These are phyloP conservation scores for Penicillium cosmopolitanum DNA, from an alignment of 495 filamentous ascomycete genomes.

Conservation along the genomic window DNA sequence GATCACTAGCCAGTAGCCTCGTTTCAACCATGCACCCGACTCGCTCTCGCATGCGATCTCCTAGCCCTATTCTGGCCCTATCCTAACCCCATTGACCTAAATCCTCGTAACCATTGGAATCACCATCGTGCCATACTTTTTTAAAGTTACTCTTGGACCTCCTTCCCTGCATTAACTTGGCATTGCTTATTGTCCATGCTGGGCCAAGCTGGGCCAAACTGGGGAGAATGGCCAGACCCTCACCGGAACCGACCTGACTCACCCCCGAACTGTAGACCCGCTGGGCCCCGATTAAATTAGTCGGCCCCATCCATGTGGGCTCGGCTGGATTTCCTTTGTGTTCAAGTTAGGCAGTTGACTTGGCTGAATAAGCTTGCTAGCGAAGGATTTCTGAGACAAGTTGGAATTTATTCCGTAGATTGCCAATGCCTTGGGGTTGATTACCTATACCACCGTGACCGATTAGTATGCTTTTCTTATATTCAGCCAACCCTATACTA, in stretches of 20 bases:
- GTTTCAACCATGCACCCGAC: neutral
- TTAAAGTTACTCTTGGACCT: neutral
- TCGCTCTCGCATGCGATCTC: neutral
- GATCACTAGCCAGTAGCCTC: neutral
- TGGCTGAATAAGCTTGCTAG: too few species aligned
- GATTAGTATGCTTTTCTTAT: too few species aligned
- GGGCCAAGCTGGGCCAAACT: neutral
- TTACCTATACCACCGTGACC: too few species aligned
- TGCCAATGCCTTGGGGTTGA: too few species aligned
- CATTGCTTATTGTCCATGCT: neutral
- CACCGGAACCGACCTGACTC: neutral
- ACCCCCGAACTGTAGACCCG: neutral
- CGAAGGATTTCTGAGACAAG: too few species aligned
- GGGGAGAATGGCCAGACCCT: neutral
- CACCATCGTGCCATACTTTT: neutral
- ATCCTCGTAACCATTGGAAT: neutral
- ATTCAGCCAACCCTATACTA: too few species aligned
- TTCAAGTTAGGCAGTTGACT: neutral
- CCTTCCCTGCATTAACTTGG: neutral
- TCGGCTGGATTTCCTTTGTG: neutral
- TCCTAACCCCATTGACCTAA: too few species aligned
- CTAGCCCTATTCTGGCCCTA: neutral
- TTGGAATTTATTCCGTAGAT: too few species aligned
- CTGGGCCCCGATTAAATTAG: neutral
- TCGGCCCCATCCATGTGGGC: constrained; percentile 3